Base-by-base conservation (phyloP, 1,284 basidiomycete genomes). In the Apiotrichum akiyoshidainum region DNA sequence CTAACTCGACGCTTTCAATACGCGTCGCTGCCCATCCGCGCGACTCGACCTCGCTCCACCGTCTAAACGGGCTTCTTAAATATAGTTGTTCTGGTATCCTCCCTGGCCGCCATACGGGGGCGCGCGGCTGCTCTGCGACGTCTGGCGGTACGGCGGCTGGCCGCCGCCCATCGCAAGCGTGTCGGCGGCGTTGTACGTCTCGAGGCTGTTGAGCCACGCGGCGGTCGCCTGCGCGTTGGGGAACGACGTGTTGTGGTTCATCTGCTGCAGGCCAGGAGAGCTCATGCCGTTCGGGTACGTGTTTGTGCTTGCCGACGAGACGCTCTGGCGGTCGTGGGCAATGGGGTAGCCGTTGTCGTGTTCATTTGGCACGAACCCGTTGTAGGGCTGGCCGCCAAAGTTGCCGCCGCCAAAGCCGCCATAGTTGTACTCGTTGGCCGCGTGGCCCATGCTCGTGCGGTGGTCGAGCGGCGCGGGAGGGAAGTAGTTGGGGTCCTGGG, bases 401-500 rank as follows among this genome's bases (percentile, higher is more conserved):
- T 10, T 7, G 42, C 37, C 37, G 14, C 31, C 46, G 45, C 44
- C n/a, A 26, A 40, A 57, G 3, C 26, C 44, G 6, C 44, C 55
- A 14, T 39, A 37, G 42, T 54, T 49, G 6, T 33, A 16, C 11
- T 35, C n/a, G 21, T 40, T 54, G 35, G 52, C 46, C 33, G 11
- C 21, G 12, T 21, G 31, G 53, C 48, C 21, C 48, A 55, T 46
- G 48, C 57, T 59, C 37, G 44, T 42, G 26, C 57, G 52, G 57
- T 58, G 44, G 48, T 58, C 37, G n/a, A 61, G 45, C 19, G 76
- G 75, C 14, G 75, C 73, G 1, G 77, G 77, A 16, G 75, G 77
- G 58, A 77, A 74, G 63, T 78, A 78, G 54, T 76, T 77, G 12
- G 73, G 70, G 55, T 78, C 77, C 31, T 69, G 68, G 16, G 71